Evolutionary conservation across 345 rosid genomes (phyloP), one percentile per base, ranked within the genome.

Genomic region (Cochlearia excelsa): DNA sequence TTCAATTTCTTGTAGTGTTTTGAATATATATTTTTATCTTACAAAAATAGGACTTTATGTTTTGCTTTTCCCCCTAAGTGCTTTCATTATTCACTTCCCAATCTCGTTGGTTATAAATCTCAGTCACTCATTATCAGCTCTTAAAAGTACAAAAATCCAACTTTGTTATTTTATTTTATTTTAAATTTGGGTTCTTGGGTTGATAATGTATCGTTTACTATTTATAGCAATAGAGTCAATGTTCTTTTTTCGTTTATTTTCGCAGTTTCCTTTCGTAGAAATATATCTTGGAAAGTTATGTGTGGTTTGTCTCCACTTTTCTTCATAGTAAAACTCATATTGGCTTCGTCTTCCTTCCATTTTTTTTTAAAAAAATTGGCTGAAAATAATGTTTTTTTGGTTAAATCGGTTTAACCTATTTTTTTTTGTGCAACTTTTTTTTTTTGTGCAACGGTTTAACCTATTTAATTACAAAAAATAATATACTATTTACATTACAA

Each of bases 161-260:
- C 66, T 67, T 59, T 59, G 6, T 59, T 51, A 35, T 42, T 27
- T 30, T 28, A 11, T 29, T 41, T 23, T 5, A 0, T 39, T 30
- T 43, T 66, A 41, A 65, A 33, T 56, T 57, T 57, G 28, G 58
- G 67, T 69, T 69, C 57, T 40, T 69, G 56, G n/a, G 55, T 61
- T 46, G 73, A 63, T 56, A 62, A 55, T 56, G 74, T 41, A 69
- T 57, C 64, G 7, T 63, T 34, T 57, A 50, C 69, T 70, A 63
- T 63, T 34, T 70, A 50, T 56, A 70, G 74, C 42, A 56, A 56
- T 3, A 50, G 43, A 50, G 40, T 49, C 42, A 42, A 50, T 57
- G 58, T 30, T 57, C 59, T 62, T 70, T 70, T 39, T 7, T 27
- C 52, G 52, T 54, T 62, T 45, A 56, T 61, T 11, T 50, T 54